Evolutionary conservation across 495 filamentous ascomycete species (phyloP), one percentile per base, ranked within the genome.

Genomic region (Penicillium cinerascens): DNA sequence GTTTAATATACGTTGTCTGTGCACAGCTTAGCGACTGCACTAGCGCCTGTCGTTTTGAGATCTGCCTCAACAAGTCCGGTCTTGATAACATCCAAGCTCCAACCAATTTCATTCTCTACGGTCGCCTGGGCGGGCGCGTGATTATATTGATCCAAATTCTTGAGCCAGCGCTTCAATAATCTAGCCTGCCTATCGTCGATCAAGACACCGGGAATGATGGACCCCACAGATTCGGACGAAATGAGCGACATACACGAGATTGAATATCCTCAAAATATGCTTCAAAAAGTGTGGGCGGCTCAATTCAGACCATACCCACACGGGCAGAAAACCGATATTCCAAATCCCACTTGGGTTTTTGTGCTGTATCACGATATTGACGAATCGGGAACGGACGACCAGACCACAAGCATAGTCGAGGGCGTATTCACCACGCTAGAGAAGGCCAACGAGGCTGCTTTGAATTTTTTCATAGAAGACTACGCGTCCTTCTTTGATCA

Each of bases 251-350:
- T 8, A 9, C 23, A 16, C 11, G 29, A 20, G 1, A 22, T 17
- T 17, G 16, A 54, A 7, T 54, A 20, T n/a, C 52, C 52, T 17
- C 52, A 49, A 23, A n/a, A 40, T 7, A 36, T 55, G 13, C 53
- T 55, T 5, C 25, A 55, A 15, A 23, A 39, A 37, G 25, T 51
- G 11, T 42, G 35, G 1, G 42, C 36, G 15, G 42, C 47, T 15
- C 6, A 46, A 18, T 33, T 43, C 18, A 17, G 15, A 21, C 42
- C 44, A 9, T 36, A 41, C 6, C 16, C n/a, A 11, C 48, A 40
- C 15, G 33, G 36, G 5, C 22, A 20, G 33, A 29, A 11, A 4
- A 22, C 41, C 16, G 21, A 42, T n/a, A 44, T 29, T 10, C 44
- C 44, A 6, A 36, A 33, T 11, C 44, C 44, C 7, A 17, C 37